phyloP scores from a whole-genome alignment of 495 filamentous ascomycete genomes.

The Achaetomiella virescens region DNA sequence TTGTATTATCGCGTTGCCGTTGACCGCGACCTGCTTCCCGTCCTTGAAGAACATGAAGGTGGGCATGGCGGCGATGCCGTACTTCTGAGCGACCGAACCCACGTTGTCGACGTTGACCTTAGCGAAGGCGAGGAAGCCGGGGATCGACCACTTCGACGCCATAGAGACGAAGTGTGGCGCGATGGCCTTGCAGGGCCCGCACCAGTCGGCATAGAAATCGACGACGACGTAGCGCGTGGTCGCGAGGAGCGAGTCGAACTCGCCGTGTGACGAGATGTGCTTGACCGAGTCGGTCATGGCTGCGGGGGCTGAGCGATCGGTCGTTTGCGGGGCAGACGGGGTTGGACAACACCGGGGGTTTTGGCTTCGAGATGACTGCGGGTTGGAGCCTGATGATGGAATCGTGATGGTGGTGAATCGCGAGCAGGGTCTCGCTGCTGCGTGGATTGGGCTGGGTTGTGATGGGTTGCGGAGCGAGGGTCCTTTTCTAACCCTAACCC shows the following conservation, averaged over 20 bases:
- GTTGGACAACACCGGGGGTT: neutral
- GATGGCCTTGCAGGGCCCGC: slow-evolving; percentile 61
- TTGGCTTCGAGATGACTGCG: too few species aligned
- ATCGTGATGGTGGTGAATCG: too few species aligned
- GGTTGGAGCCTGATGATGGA: too few species aligned
- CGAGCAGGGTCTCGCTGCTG: too few species aligned
- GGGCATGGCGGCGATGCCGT: slow-evolving; percentile 59
- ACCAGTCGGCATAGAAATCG: slow-evolving; percentile 61
- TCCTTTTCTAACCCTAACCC: too few species aligned
- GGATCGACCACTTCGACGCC: slow-evolving; percentile 41
- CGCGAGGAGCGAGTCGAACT: slow-evolving; percentile 36
- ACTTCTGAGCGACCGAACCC: slow-evolving; percentile 42
- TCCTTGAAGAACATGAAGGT: slow-evolving; percentile 89
- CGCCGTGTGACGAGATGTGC: slow-evolving; percentile 32
- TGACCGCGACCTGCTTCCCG: slow-evolving; percentile 59
- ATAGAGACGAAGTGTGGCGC: slow-evolving; percentile 52
- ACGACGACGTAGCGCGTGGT: slow-evolving; percentile 41
- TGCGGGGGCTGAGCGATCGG: neutral
- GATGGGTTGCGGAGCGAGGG: too few species aligned
- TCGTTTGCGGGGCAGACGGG: neutral
- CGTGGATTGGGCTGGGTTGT: too few species aligned
- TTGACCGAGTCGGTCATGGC: slow-evolving; percentile 25
- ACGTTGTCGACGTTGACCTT: slow-evolving; percentile 55
- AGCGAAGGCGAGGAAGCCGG: slow-evolving; percentile 48
- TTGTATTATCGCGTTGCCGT: slow-evolving; percentile 42